phyloP scores from a whole-genome alignment of 108 stramenopile species.

The Aurantiochytrium sp. region DNA sequence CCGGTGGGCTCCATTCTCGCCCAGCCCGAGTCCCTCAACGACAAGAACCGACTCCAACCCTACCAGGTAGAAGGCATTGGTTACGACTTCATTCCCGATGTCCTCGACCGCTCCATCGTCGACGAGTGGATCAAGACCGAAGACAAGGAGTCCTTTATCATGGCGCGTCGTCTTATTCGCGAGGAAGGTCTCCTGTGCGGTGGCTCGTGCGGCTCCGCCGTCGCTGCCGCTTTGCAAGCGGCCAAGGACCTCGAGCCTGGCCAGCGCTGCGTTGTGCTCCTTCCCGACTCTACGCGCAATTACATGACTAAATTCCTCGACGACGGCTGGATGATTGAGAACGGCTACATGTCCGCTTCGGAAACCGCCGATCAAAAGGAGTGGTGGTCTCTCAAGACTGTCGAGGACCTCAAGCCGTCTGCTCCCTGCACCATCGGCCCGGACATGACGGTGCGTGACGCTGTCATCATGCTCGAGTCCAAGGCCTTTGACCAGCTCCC shows the following conservation, averaged over 20 bases:
- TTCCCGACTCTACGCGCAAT: conserved; percentile 81
- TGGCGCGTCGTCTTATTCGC: conserved; percentile 74
- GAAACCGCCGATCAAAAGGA: conserved; percentile 46
- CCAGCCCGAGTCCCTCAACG: conserved; percentile 70
- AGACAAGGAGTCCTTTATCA: conserved; percentile 63
- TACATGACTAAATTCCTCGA: conserved; percentile 89
- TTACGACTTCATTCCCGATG: conserved; percentile 85
- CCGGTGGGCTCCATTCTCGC: conserved; percentile 48
- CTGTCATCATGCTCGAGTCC: conserved; percentile 65
- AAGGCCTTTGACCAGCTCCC: conserved; percentile 91
- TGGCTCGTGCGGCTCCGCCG: conserved; percentile 73
- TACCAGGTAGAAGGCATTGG: conserved; percentile 88
- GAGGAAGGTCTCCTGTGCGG: conserved; percentile 84
- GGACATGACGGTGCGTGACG: conserved; percentile 71
- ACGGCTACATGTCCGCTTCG: conserved; percentile 51
- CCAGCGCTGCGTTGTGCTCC: conserved; percentile 63
- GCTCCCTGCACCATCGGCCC: conserved; percentile 77
- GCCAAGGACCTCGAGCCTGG: conserved; percentile 59
- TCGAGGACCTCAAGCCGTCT: conserved; percentile 66
- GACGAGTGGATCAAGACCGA: conserved; percentile 75
- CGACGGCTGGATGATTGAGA: conserved; percentile 86
- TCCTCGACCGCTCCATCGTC: conserved; percentile 66
- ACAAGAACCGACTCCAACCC: conserved; percentile 53
- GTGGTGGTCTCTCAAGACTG: conserved; percentile 59
- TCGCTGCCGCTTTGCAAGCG: conserved; percentile 62